A percentile compares a stretch with the other conserved stretches of the same genome.
These are phyloP conservation scores for Gautieria morchelliformis DNA, from an alignment of 768 basidiomycete species.

Conservation along the genomic window DNA sequence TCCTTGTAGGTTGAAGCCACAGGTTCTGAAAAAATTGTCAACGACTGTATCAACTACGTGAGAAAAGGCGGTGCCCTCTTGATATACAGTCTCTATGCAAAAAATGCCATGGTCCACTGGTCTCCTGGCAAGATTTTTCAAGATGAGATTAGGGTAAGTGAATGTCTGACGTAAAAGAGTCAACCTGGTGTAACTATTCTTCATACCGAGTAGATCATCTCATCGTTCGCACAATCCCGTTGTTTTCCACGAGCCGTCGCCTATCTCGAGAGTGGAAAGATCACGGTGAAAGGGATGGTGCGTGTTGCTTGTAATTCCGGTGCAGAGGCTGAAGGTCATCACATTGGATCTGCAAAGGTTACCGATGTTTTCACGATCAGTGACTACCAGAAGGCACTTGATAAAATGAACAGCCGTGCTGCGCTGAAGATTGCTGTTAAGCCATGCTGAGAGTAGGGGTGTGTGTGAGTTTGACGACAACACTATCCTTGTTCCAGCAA, in stretches of 20 bases:
- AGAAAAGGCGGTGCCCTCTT: slow-evolving; percentile 54
- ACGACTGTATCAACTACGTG: slow-evolving; percentile 84
- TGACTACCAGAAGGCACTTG: slow-evolving; percentile 55
- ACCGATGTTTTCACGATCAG: slow-evolving; percentile 48
- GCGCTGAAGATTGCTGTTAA: slow-evolving; percentile 46
- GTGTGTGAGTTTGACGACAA: too few species aligned
- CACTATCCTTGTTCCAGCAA: too few species aligned
- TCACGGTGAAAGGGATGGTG: slow-evolving; percentile 73
- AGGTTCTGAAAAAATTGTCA: slow-evolving; percentile 79
- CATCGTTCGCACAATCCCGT: slow-evolving; percentile 80
- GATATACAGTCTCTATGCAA: slow-evolving; percentile 87
- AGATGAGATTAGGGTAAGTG: slow-evolving; percentile 53
- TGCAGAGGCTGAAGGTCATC: slow-evolving; percentile 7
- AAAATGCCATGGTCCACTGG: slow-evolving; percentile 79
- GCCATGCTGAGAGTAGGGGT: slow-evolving; percentile 24
- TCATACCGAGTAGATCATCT: slow-evolving; percentile 52
- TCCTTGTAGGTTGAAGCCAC: slow-evolving; percentile 48
- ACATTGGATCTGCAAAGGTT: slow-evolving; percentile 22
- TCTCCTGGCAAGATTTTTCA: slow-evolving; percentile 73
- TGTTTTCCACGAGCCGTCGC: slow-evolving; percentile 89
- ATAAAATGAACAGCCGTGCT: slow-evolving; percentile 48
- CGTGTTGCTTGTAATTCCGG: slow-evolving; percentile 13
- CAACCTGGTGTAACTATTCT: not conserved
- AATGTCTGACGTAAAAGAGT: not conserved
- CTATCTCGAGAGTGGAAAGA: slow-evolving; percentile 79